A percentile compares a stretch with the other conserved stretches of the same genome.
Conservation (phyloP, 768 basidiomycete species). For the Trametes cinnabarina region DNA sequence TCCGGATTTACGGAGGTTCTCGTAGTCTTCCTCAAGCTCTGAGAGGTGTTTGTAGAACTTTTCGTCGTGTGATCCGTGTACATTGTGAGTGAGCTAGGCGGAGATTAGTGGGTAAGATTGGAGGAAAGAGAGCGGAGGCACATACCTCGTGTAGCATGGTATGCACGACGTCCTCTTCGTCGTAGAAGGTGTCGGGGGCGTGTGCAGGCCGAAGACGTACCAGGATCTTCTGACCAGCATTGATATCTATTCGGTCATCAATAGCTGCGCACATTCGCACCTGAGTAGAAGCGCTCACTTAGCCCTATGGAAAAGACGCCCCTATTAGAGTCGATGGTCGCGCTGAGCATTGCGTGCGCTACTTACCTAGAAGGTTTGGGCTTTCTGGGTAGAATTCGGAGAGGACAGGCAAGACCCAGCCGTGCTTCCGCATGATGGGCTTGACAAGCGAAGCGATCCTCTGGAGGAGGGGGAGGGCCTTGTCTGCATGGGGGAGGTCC, state of each 20-base stretch:
- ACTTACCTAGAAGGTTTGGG: conserved; percentile 68
- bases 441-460: conserved; percentile 78
- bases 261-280: conserved; percentile 11
- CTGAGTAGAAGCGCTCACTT: conserved; percentile 32
- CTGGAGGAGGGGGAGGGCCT: conserved; percentile 66
- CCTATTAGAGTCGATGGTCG: conserved; percentile 9
- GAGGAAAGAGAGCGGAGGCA: neutral
- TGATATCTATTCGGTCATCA: conserved; percentile 53
- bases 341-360: neutral
- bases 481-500: conserved; percentile 60
- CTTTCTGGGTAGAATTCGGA: conserved; percentile 85
- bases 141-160: conserved; percentile 90
- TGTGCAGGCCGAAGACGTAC: conserved; percentile 75
- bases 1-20: conserved; percentile 71
- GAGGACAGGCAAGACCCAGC: conserved; percentile 77
- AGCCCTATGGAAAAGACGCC: conserved; percentile 29
- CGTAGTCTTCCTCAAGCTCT: conserved; percentile 81
- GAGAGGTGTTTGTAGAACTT: conserved; percentile 73
- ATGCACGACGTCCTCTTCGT: conserved; percentile 70
- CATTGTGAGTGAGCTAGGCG: conserved; percentile 78
- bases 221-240: conserved; percentile 78
- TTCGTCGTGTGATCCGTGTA: conserved; percentile 88
- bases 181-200: conserved; percentile 66
- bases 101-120: neutral
- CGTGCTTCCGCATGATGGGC: conserved; percentile 87